These are phyloP conservation scores for Sporothrix brunneoviolacea DNA, from an alignment of 2,329 filamentous ascomycete genomes.

Conservation along the genomic window DNA sequence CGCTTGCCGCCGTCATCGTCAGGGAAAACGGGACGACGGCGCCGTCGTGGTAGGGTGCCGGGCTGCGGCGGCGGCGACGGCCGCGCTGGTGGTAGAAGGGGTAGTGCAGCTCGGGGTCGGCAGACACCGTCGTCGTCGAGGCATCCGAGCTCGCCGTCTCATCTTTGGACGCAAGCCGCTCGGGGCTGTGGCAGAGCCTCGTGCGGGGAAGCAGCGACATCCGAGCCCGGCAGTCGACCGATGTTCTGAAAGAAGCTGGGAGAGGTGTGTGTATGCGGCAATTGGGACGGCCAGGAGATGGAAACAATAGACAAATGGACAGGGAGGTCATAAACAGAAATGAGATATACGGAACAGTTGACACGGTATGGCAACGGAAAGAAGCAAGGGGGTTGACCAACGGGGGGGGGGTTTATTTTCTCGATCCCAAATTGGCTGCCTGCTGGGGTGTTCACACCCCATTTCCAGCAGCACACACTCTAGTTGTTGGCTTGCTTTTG, in stretches of 20 bases:
- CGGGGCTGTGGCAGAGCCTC: constrained; percentile 4
- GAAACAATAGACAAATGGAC: no score
- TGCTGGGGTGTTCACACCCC: no score
- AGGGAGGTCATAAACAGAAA: no score
- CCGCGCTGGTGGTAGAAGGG: constrained; percentile 7
- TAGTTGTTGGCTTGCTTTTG: no score
- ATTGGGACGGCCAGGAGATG: background rate
- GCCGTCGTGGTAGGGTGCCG: background rate
- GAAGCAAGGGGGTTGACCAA: no score
- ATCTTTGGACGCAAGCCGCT: no score
- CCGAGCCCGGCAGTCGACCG: background rate
- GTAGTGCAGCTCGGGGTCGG: constrained; percentile 1
- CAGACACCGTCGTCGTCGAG: background rate
- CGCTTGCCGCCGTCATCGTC: background rate
- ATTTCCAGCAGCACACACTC: no score
- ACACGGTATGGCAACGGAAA: no score
- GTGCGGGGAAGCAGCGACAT: constrained; percentile 1
- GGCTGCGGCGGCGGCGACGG: constrained; percentile 14
- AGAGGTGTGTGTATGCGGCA: background rate
- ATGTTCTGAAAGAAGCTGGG: background rate
- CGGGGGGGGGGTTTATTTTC: no score
- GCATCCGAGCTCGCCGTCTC: no score
- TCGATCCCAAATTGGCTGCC: no score
- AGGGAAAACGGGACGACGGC: background rate
- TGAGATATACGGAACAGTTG: no score